Percentiles rank a stretch among this genome's conserved stretches.
These are phyloP conservation scores for Cornus suecica DNA, from an alignment of 148 eudicot genomes.

Conservation along the genomic window DNA sequence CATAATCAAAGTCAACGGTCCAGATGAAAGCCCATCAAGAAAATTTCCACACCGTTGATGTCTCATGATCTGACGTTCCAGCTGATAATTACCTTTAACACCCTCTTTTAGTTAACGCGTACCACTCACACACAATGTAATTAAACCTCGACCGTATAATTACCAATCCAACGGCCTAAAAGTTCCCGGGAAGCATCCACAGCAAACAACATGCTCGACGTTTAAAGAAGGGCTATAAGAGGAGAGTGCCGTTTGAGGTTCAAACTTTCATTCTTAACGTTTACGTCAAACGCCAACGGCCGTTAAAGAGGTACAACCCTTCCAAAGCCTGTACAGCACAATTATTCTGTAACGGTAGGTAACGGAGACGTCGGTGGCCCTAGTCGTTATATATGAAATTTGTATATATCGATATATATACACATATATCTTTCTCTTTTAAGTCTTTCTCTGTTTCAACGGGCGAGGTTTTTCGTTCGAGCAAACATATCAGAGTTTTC, in stretches of 20 bases:
- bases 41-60: background rate
- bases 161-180: conserved; percentile 31
- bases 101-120: conserved; percentile 11
- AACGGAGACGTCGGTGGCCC: conserved; percentile 61
- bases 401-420: background rate
- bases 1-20: background rate
- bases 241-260: conserved; percentile 71
- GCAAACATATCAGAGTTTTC: conserved; percentile 9
- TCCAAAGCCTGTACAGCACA: background rate
- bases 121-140: conserved; percentile 1
- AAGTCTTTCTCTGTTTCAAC: conserved; percentile 39
- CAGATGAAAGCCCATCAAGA: background rate
- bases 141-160: background rate
- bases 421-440: background rate
- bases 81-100: background rate
- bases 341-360: conserved; percentile 37
- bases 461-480: conserved; percentile 48
- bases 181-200: conserved; percentile 22
- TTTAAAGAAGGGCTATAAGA: conserved; percentile 22
- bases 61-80: conserved; percentile 12
- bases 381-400: conserved; percentile 58
- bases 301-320: conserved; percentile 27
- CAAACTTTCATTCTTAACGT: conserved; percentile 44
- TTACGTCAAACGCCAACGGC: conserved; percentile 31
- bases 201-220: conserved; percentile 6